Evolutionary conservation across 140 eudicot species (phyloP).

Genomic region (Cichorium intybus): DNA sequence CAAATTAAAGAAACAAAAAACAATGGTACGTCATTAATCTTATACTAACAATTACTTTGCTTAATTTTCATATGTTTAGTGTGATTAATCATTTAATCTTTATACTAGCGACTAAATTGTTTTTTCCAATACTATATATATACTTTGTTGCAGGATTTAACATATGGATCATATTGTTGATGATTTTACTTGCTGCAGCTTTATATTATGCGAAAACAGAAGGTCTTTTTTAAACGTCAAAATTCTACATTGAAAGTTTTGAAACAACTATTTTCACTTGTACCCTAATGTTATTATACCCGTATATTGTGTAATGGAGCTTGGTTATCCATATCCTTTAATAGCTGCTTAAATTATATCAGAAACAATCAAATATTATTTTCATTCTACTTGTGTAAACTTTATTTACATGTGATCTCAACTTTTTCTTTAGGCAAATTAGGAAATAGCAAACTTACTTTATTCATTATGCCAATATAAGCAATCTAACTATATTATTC

Average conservation of each 20-base stretch:
- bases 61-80: neutral
- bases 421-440: no score
- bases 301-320: neutral
- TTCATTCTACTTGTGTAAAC: slow-evolving; percentile 5
- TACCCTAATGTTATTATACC: no score
- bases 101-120: neutral
- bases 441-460: no score
- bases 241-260: neutral
- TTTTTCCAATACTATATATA: neutral
- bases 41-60: no score
- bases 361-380: slow-evolving; percentile 10
- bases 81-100: neutral
- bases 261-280: neutral
- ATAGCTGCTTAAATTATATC: slow-evolving; percentile 10
- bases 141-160: slow-evolving; percentile 48
- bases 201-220: slow-evolving; percentile 45
- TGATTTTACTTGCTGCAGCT: slow-evolving; percentile 55
- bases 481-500: no score
- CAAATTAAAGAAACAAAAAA: slow-evolving; percentile 48
- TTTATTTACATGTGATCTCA: slow-evolving; percentile 7
- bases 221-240: slow-evolving; percentile 20
- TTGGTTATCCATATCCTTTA: slow-evolving; percentile 1
- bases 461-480: no score
- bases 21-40: slow-evolving; percentile 38
- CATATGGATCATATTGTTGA: slow-evolving; percentile 48